Evolutionary conservation across 208 protist species (phyloP), one percentile per base, ranked within the genome.

Genomic region (Blastocrithidia nonstop): DNA sequence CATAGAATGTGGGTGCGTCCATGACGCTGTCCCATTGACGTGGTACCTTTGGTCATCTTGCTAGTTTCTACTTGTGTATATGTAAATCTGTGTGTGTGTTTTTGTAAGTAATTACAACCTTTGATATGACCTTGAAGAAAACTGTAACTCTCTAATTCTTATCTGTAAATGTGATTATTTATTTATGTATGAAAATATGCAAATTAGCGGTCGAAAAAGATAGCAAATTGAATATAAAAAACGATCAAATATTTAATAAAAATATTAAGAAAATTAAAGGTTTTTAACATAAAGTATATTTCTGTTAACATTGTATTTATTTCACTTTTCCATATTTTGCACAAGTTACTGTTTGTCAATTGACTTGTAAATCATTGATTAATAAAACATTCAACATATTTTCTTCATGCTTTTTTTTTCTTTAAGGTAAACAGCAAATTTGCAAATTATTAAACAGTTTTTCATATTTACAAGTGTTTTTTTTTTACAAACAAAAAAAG

Each of bases 1-100:
- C 98, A 99, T 45, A 97, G 64, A 46, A 77, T 95, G 85, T 99
- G 97, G 42, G 94, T 89, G 75, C 73, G 71, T 57, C 63, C 66
- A 47, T 78, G 72, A 76, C 85, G 80, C 78, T 85, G 69, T 50
- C 85, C 85, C 72, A 72, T 74, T 64, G 80, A 86, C 3, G 76
- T 84, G 40, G 80, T 82, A 67, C 76, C 74, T 61, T 85, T 90
- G 22, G 71, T 85, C 76, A 85, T 86, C 40, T 64, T 42, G 15
- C n/a, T 5, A 5, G 41, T 15, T 11, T 5, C 6, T 46, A 5
- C 5, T 22, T 15, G 15, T 5, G 6, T 46, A 5, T 15, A 16
- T 11, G 8, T 11, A 5, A 36, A 13, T 5, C 26, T 38, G 19
- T 45, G 27, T 35, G 29, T 35, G 11, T 35, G 29, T 35, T 15